phyloP scores from a whole-genome alignment of 2,329 filamentous ascomycete species.

The Chrysoporthe puriensis region DNA sequence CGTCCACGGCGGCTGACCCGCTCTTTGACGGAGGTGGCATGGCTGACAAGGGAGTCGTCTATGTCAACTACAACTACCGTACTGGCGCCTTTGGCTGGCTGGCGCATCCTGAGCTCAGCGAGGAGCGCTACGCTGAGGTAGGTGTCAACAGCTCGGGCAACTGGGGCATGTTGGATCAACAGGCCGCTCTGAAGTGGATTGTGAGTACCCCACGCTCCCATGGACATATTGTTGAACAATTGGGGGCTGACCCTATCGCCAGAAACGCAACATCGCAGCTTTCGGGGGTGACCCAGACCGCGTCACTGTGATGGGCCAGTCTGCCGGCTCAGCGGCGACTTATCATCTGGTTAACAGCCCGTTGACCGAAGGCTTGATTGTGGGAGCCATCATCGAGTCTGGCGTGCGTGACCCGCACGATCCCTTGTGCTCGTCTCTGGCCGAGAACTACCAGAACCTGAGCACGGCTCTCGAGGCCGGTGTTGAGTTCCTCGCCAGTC shows the following conservation, averaged over 20 bases:
- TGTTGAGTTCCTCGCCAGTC: constrained; percentile 21
- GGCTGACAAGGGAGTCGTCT: constrained; percentile 62
- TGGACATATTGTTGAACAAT: too few species aligned
- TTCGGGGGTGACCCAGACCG: constrained; percentile 32
- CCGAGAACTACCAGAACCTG: constrained; percentile 30
- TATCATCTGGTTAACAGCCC: constrained; percentile 24
- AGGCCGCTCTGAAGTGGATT: constrained; percentile 34
- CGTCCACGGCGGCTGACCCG: neutral
- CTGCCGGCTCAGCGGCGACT: constrained; percentile 15
- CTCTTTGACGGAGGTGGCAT: constrained; percentile 58
- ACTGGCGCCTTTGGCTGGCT: constrained; percentile 66
- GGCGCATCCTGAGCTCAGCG: constrained; percentile 28
- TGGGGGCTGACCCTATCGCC: too few species aligned
- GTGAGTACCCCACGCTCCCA: neutral
- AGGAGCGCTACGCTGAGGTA: constrained; percentile 27
- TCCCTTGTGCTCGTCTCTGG: constrained; percentile 30
- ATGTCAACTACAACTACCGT: constrained; percentile 64
- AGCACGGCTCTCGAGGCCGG: constrained; percentile 41
- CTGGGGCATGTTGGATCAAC: constrained; percentile 53
- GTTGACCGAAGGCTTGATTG: constrained; percentile 33
- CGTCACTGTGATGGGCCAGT: constrained; percentile 28
- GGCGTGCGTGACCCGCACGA: constrained; percentile 35
- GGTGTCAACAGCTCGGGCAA: constrained; percentile 44
- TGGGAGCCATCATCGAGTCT: constrained; percentile 34
- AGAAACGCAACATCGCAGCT: constrained; percentile 27